Conservation (phyloP, 345 rosid species). For the Ceriops decandra region DNA sequence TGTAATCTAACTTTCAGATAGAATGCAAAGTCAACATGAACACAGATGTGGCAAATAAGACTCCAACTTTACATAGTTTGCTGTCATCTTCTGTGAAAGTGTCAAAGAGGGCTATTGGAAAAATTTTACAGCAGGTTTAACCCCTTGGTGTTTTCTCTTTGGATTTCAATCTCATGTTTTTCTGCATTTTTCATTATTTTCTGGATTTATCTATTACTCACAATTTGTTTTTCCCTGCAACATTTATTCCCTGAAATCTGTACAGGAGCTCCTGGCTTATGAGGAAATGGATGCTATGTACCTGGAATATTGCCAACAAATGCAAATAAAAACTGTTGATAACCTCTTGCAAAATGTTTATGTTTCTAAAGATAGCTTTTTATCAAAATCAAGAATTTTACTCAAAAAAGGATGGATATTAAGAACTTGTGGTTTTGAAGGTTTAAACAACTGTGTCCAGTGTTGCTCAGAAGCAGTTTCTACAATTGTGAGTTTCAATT, state of each 20-base stretch:
- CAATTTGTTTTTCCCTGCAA: neutral
- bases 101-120: conserved; percentile 44
- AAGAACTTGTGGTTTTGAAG: conserved; percentile 50
- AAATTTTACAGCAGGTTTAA: conserved; percentile 79
- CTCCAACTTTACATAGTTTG: conserved; percentile 46
- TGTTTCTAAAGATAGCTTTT: conserved; percentile 26
- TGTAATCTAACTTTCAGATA: conserved; percentile 46
- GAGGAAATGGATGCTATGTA: conserved; percentile 42
- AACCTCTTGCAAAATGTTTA: conserved; percentile 54
- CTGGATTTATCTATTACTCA: neutral
- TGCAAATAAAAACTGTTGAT: conserved; percentile 47
- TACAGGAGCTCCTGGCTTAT: conserved; percentile 75
- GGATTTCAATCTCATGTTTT: neutral
- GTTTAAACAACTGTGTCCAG: conserved; percentile 46
- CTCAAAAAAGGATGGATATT: conserved; percentile 56
- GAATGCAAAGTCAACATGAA: conserved; percentile 41
- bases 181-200: conserved; percentile 6
- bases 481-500: conserved; percentile 40
- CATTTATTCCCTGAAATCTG: conserved; percentile 16
- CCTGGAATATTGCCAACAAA: conserved; percentile 56
- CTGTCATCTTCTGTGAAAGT: conserved; percentile 44
- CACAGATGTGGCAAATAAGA: conserved; percentile 29
- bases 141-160: conserved; percentile 8
- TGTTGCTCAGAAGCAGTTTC: conserved; percentile 71
- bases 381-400: conserved; percentile 57